Evolutionary conservation across 148 eudicot genomes (phyloP).

Genomic region (Rhododendron vialii): DNA sequence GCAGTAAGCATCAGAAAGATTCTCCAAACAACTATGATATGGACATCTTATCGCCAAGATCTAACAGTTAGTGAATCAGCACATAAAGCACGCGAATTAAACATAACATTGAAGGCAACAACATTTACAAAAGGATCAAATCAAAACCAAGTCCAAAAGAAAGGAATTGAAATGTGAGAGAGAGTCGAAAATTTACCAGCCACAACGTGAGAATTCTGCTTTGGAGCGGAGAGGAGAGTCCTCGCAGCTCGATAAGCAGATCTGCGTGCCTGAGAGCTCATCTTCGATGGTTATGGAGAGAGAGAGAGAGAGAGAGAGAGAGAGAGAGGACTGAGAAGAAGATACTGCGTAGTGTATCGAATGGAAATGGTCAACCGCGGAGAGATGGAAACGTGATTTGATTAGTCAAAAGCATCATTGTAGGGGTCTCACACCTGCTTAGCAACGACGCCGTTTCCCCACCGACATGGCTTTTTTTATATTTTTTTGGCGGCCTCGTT

Average conservation of each 20-base stretch:
- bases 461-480: not conserved
- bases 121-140: not conserved
- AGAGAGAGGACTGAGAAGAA: not conserved
- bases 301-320: slow-evolving; percentile 12
- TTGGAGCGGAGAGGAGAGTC: slow-evolving; percentile 59
- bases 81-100: not conserved
- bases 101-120: not conserved
- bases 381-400: not conserved
- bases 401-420: not conserved
- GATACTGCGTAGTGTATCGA: not conserved
- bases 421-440: not conserved
- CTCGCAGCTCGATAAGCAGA: slow-evolving; percentile 58
- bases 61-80: not conserved
- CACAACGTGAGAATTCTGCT: slow-evolving; percentile 39
- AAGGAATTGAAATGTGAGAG: not conserved
- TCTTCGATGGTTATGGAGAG: slow-evolving; percentile 9
- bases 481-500: no score
- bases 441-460: not conserved
- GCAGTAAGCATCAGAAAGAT: not conserved
- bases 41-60: not conserved
- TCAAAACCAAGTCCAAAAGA: not conserved
- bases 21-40: not conserved
- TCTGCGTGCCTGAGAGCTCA: slow-evolving; percentile 71
- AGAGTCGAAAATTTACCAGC: slow-evolving; percentile 32
- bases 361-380: not conserved